Conservation (phyloP, 306 rosid genomes). For the Cucurbita maxima region DNA sequence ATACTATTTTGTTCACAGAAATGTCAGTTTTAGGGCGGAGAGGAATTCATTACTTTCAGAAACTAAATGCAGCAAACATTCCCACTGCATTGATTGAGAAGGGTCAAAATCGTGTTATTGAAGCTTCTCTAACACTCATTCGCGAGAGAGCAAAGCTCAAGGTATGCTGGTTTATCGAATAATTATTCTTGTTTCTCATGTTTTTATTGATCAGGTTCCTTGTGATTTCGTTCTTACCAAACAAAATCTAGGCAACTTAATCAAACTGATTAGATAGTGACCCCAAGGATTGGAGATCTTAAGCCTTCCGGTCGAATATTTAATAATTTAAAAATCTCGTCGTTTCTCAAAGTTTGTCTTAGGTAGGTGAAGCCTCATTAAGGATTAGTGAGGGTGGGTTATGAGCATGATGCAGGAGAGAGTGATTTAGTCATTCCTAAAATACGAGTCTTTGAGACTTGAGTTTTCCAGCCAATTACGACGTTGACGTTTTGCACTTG, state of each 20-base stretch:
- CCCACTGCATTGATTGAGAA: constrained; percentile 42
- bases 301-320: neutral
- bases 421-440: neutral
- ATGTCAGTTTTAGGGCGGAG: constrained; percentile 35
- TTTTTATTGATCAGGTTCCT: neutral
- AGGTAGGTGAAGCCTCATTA: too few species aligned
- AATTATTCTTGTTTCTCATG: neutral
- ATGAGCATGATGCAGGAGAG: neutral
- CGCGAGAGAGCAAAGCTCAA: constrained; percentile 90
- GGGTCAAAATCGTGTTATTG: constrained; percentile 75
- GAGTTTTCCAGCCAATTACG: neutral
- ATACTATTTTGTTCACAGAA: constrained; percentile 12
- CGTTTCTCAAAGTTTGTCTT: neutral
- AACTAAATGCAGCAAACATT: constrained; percentile 41
- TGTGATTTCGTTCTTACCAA: neutral
- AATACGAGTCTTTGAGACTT: neutral
- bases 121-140: constrained; percentile 91
- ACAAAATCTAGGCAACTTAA: neutral
- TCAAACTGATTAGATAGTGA: neutral
- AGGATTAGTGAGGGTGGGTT: too few species aligned
- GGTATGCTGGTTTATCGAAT: constrained; percentile 24
- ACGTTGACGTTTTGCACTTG: neutral
- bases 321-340: neutral
- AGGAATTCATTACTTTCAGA: constrained; percentile 51
- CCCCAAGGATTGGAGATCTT: neutral